Evolutionary conservation across 2,329 filamentous ascomycete genomes (phyloP).

Genomic region (Aspergillus piperis): DNA sequence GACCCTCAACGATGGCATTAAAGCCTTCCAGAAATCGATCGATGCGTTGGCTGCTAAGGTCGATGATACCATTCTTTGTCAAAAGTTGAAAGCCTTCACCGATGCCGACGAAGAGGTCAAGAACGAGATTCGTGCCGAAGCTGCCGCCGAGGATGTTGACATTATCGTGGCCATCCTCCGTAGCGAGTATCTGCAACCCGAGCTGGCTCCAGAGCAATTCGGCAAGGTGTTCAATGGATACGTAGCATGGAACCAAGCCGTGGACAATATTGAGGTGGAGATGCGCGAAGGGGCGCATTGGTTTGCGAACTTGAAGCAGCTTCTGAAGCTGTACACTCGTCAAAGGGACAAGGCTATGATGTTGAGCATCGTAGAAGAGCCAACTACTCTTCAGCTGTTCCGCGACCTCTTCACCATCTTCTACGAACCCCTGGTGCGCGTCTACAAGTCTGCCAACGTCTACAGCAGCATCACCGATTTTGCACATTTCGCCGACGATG

Average conservation of each 20-base stretch:
- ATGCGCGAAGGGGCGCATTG: conserved; percentile 86
- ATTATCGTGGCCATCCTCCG: conserved; percentile 81
- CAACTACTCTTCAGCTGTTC: conserved; percentile 94
- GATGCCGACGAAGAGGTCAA: conserved; percentile 76
- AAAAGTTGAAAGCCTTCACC: conserved; percentile 79
- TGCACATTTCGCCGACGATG: conserved; percentile 87
- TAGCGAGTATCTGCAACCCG: conserved; percentile 72
- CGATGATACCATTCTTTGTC: conserved; percentile 73
- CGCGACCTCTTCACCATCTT: conserved; percentile 97
- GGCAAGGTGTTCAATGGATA: conserved; percentile 90
- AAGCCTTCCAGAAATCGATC: conserved; percentile 81
- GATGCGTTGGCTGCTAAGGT: conserved; percentile 76
- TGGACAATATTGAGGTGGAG: conserved; percentile 84
- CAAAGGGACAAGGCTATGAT: conserved; percentile 98
- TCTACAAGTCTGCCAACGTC: conserved; percentile 98
- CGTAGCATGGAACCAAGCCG: conserved; percentile 91
- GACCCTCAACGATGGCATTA: conserved; percentile 87
- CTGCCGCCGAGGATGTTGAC: conserved; percentile 73
- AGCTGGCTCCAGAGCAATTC: conserved; percentile 73
- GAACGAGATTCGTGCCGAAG: conserved; percentile 70
- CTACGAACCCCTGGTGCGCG: conserved; percentile 93
- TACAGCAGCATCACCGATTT: conserved; percentile 98
- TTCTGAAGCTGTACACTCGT: conserved; percentile 86
- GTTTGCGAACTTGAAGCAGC: conserved; percentile 92
- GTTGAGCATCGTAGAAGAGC: conserved; percentile 91